Conservation (phyloP, 495 filamentous ascomycete genomes). For the Talaromyces wortmannii region DNA sequence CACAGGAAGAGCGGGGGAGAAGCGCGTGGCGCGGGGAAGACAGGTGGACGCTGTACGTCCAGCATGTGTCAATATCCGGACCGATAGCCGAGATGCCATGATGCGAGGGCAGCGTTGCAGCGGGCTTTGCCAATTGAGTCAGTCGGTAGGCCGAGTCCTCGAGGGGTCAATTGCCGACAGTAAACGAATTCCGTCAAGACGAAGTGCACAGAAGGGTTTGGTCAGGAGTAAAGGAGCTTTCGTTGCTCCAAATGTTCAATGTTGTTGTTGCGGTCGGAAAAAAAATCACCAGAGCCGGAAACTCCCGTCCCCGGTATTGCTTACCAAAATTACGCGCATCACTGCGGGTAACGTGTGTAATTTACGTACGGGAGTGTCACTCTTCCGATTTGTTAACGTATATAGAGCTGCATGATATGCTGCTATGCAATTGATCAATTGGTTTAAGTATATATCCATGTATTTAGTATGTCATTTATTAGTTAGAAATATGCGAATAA, state of each 20-base stretch:
- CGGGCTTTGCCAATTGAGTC: neutral
- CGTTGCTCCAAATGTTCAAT: neutral
- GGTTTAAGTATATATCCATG: no score
- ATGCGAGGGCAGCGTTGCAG: neutral
- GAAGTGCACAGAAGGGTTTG: neutral
- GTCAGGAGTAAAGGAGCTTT: neutral
- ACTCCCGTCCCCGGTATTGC: no score
- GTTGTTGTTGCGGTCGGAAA: no score
- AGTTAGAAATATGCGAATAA: no score
- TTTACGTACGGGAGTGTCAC: no score
- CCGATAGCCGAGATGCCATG: constrained; percentile 4
- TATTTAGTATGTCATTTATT: no score
- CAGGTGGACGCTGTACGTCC: constrained; percentile 2
- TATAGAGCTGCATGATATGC: no score
- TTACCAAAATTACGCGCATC: no score
- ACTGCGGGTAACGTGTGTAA: no score
- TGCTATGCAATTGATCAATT: no score
- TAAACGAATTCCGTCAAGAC: neutral
- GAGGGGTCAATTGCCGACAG: neutral
- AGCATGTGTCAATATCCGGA: constrained; percentile 6
- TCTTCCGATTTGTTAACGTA: no score
- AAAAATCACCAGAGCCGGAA: no score
- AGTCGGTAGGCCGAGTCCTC: neutral
- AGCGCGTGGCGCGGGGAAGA: constrained; percentile 3
- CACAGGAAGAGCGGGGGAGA: constrained; percentile 3